Evolutionary conservation across 1,284 basidiomycete genomes (phyloP), one percentile per base, ranked within the genome.

Genomic region (Athelia psychrophila): DNA sequence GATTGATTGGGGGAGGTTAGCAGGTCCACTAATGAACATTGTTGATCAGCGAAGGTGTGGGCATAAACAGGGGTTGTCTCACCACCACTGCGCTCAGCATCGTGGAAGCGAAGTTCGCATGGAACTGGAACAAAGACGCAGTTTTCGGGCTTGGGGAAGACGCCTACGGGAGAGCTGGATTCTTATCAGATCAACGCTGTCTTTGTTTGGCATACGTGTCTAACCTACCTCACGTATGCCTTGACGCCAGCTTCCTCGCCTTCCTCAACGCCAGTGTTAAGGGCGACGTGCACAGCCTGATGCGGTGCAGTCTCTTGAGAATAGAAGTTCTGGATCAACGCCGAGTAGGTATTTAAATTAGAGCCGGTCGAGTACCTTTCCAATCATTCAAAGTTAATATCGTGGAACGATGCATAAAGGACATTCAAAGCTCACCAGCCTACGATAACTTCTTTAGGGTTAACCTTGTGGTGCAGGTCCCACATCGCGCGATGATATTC

Each of bases 291-390:
- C 44, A 99, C 84, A 3, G 97, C 95, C 54, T 90, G 91, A 69
- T 91, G 84, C 3, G 93, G 91, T 1, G 84, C 77, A 2, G 93
- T 95, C 73, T 99, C 94, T 78, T 91, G 85, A 36, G 92, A 86
- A 73, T 97, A 99, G 74, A 98, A 98, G 73, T 98, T 95, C 80
- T 99, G 97, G 65, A 99, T 97, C 58, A 99, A 81, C 19, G 97
- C 95, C 44, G 95, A 96, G 77, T 96, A 96, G 15, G 92, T 93
- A 76, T 97, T 96, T 54, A 99, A 81, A 57, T 90, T 86, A 3
- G 90, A 89, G 57, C 89, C 88, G 19, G 93, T 95, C 18, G 93
- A 93, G 73, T 95, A 95, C 91, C 91, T 93, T 62, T 12, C 20
- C 38, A n/a, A n/a, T 22, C 9, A 6, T 42, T 18, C 38, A 42